Percentiles rank a stretch among this genome's conserved stretches.
phyloP scores from a whole-genome alignment of 2,329 filamentous ascomycete species.

The Lachnellula suecica region DNA sequence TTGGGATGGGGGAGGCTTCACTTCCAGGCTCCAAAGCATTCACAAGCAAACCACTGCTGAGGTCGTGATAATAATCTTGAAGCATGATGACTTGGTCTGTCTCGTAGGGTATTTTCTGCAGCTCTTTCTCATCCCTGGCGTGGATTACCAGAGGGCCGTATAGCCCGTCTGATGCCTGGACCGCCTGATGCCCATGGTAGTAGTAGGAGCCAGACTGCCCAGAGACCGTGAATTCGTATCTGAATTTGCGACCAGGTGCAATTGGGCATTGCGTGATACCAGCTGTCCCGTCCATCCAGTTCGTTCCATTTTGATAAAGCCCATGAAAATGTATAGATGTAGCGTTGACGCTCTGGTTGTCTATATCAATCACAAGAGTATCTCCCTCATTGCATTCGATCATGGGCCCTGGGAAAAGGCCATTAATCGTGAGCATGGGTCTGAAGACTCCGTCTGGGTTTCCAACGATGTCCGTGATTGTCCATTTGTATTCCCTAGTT shows the following conservation, averaged over 20 bases:
- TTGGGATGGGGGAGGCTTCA: conserved; percentile 42
- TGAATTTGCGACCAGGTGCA: conserved; percentile 59
- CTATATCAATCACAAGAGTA: conserved; percentile 64
- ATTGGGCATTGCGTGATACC: conserved; percentile 64
- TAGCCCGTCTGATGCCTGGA: conserved; percentile 68
- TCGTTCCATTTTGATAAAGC: conserved; percentile 74
- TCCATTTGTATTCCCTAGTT: conserved; percentile 60
- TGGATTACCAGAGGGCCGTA: conserved; percentile 68
- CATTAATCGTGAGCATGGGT: conserved; percentile 70
- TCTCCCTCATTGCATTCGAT: conserved; percentile 76
- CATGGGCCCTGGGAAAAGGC: conserved; percentile 70
- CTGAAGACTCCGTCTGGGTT: conserved; percentile 61
- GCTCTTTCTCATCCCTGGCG: conserved; percentile 51
- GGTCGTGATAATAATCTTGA: conserved; percentile 72
- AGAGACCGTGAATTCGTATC: conserved; percentile 66
- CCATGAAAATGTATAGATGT: conserved; percentile 76
- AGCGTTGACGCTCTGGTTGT: conserved; percentile 64
- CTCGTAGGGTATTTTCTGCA: conserved; percentile 51
- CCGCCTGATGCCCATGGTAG: conserved; percentile 67
- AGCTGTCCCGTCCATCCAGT: conserved; percentile 70
- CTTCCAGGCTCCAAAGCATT: conserved; percentile 40
- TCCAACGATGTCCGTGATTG: conserved; percentile 53
- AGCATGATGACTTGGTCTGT: conserved; percentile 64
- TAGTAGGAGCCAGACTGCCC: conserved; percentile 49
- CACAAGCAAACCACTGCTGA: conserved; percentile 41